Base-by-base conservation (phyloP, 805 yeast genomes). In the Torulaspora indica region DNA sequence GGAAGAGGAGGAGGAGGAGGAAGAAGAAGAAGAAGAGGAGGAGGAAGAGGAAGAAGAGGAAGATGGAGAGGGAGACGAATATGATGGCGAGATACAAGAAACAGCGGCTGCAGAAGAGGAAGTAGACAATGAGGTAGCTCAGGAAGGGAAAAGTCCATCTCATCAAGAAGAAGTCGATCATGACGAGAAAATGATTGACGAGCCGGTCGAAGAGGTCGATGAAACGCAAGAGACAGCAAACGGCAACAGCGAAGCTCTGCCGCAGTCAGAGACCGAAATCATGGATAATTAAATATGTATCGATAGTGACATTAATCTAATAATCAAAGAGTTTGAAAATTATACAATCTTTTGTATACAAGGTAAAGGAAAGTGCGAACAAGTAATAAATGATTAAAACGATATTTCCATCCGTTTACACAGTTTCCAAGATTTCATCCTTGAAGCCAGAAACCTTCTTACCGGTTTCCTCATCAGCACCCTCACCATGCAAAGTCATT, bases 381-480 rank as follows among this genome's bases (percentile, higher is more conserved):
- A 43, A 22, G 39, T 38, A 43, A 17, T 36, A 42, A 36, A 35
- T 27, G 37, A 36, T 43, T 25, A 43, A 34, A 38, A 35, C 47
- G 37, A 35, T 42, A 42, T 24, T 37, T 39, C 37, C 35, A 35
- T 40, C 40, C 46, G 56, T 68, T 82, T 88, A 91, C 71, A 91
- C 98, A 70, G 91, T 71, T 81, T 91, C 98, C 76, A 93, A 88
- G 72, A 93, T 88, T 73, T 87, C 96, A 75, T 91, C 98, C 81
- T 91, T 90, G 95, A 89, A 91, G 74, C 95, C 96, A 62, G 83
- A 72, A 68, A 91, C 91, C 76, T 90, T 90, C 85, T 91, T 90
- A 77, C 96, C 97, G 72, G 95, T 88, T 75, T 93, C 95, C 73
- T 90, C 96, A 71, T 82, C 78, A 59, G 89, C 70, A 61, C 82